Base-by-base conservation (phyloP, 1,139 yeast genomes). In the Candida tropicalis region DNA sequence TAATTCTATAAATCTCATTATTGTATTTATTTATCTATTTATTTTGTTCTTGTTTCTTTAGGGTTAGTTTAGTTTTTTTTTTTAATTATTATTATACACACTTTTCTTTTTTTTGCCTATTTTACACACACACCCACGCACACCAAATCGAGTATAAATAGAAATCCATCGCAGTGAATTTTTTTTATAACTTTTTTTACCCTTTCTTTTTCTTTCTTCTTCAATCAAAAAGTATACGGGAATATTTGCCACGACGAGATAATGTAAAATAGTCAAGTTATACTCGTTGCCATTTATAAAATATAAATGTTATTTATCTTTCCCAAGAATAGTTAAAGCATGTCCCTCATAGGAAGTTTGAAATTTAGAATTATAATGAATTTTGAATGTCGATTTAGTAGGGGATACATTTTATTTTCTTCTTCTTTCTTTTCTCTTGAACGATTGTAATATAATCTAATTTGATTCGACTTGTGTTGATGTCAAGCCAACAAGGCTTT, bases 161-260 rank as follows among this genome's bases (percentile, higher is more conserved):
- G 13, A 12, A 36, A n/a, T 12, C 25, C 33, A 27, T 36, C 33
- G 33, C 26, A 12, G 15, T 11, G 28, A 35, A 34, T 25, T 40
- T 36, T 40, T 42, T 33, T 39, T 38, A 41, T 41, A 35, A 23
- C 23, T 33, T 29, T 29, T 46, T 43, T 35, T 33, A 38, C 42
- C 42, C 36, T 26, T 36, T 42, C 41, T 42, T 41, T 41, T 42
- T 43, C 38, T 38, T 39, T 40, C 53, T 68, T 70, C 73, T 57
- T 57, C 61, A 78, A 78, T 77, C 82, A 78, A 79, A 79, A 79
- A 76, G 80, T 61, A 62, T 55, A 56, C 70, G 83, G 83, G 80
- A 77, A 76, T 68, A 74, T 76, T 77, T 79, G 84, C 84, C 84
- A 79, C 84, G 84, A 70, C 83, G 83, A 68, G 77, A 66, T 75